Conservation (phyloP, 306 rosid species). For the Phaseolus lunatus region DNA sequence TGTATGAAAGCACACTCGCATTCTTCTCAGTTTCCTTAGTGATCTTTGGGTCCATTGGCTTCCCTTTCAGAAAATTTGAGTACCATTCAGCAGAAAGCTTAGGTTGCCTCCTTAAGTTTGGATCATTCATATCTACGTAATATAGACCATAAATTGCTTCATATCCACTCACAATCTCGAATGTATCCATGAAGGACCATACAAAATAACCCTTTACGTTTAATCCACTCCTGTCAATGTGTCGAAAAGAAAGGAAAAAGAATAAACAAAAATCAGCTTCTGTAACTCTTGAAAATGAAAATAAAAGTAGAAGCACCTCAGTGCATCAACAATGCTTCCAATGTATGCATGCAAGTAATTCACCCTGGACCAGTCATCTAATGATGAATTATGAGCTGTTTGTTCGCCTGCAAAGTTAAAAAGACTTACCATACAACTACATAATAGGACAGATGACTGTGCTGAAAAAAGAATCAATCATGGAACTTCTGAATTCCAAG, state of each 20-base stretch:
- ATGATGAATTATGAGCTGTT: slow-evolving; percentile 57
- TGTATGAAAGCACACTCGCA: neutral
- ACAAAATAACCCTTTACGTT: slow-evolving; percentile 68
- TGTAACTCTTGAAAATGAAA: neutral
- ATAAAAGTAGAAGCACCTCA: slow-evolving; percentile 55
- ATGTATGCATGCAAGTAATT: slow-evolving; percentile 57
- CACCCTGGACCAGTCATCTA: slow-evolving; percentile 66
- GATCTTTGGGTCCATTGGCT: slow-evolving; percentile 19
- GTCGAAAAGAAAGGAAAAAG: neutral
- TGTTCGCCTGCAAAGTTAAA: slow-evolving; percentile 53
- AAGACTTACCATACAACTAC: neutral
- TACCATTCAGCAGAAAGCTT: slow-evolving; percentile 57
- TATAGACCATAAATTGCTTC: slow-evolving; percentile 57
- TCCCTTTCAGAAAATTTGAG: slow-evolving; percentile 49
- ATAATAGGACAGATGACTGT: neutral
- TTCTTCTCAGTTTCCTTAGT: slow-evolving; percentile 24
- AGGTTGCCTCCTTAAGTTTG: slow-evolving; percentile 55
- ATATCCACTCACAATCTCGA: slow-evolving; percentile 59
- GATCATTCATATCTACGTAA: slow-evolving; percentile 58
- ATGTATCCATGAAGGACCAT: slow-evolving; percentile 69
- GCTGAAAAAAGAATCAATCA: neutral
- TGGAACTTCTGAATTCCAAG: neutral
- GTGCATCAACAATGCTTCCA: slow-evolving; percentile 44
- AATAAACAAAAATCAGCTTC: neutral
- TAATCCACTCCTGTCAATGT: slow-evolving; percentile 59